Evolutionary conservation across 148 eudicot genomes (phyloP), one percentile per base, ranked within the genome.

Genomic region (Camellia lanceoleosa): DNA sequence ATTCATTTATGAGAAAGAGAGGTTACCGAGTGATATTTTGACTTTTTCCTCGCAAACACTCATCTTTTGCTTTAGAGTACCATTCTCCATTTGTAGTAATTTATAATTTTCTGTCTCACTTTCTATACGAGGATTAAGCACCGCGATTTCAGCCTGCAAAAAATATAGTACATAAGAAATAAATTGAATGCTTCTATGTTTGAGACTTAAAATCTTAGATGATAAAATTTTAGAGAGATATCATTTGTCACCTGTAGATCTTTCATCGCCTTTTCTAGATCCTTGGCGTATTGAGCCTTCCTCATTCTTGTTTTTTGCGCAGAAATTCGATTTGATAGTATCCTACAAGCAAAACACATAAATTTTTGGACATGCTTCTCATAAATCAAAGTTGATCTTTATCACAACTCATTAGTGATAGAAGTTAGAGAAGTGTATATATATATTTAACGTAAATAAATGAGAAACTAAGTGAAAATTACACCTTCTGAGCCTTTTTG

Each of bases 251-350:
- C 84, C 81, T 78, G 49, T 4, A 78, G 63, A 74, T 73, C 78
- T 49, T 55, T 65, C n/a, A 58, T 51, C 78, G 42, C 55, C 54
- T 43, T 72, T 60, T 78, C 68, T 62, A 82, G 38, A 12, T 64
- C 81, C 72, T 55, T 23, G 18, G 46, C 58, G 41, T 78, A 51
- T 23, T 82, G 68, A 66, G 41, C 47, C 61, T 23, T 72, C 52
- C 18, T 82, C 74, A 82, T 8, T 73, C 84, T 73, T 16, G 78
- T 64, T 67, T 77, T 82, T 52, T 73, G 73, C 5, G 84, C 78
- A 43, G 84, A 82, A 5, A 82, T 43, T 51, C 81, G 80, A 49
- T 82, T 82, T 3, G 84, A 82, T 72, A 82, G 49, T 12, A 71
- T 74, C 78, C 84, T 82, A 78, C 13, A 58, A 74, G 23, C 38